Base-by-base conservation (phyloP, 164 flowering plant species). In the Macadamia integrifolia region DNA sequence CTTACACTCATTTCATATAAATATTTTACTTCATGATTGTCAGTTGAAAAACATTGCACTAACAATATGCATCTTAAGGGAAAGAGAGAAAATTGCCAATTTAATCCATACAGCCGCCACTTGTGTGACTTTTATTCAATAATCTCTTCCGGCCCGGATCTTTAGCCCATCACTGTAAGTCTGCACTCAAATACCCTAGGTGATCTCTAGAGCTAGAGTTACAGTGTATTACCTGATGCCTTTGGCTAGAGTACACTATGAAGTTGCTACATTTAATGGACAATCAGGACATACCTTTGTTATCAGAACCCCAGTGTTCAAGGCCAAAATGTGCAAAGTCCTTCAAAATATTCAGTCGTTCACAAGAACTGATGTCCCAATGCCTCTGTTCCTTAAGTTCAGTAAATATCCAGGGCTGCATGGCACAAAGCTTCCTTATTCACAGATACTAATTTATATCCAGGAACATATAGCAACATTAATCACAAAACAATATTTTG, bases 271-370 rank as follows among this genome's bases (percentile, higher is more conserved):
- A 48, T 11, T 62, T 6, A 61, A 29, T n/a, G n/a, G 60, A 58
- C 31, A n/a, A 18, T 44, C 35, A 58, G 23, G 43, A 60, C 75
- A 66, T 75, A 94, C 99, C 99, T 89, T 92, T 92, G 62, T 85
- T 69, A 77, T 94, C 99, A 60, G 99, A 94, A 71, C 99, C 99
- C 99, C 99, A 94, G 66, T 94, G 99, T 73, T 94, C 79, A 74
- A 94, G 95, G 63, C 98, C 98, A 78, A 78, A 86, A 23, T 72
- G 86, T 50, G 82, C 93, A 79, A 74, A 94, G 78, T 94, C 92
- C 80, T 82, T 92, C 61, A 88, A 65, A 64, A 94, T 86, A 63
- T 83, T 67, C n/a, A 92, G 60, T 35, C 97, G 79, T 72, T 94
- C 97, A 59, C 86, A 87, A 46, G 99, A 90, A 70, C 81, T 86